Evolutionary conservation across 2,329 filamentous ascomycete species (phyloP), one percentile per base, ranked within the genome.

Genomic region (Monilinia fructigena): DNA sequence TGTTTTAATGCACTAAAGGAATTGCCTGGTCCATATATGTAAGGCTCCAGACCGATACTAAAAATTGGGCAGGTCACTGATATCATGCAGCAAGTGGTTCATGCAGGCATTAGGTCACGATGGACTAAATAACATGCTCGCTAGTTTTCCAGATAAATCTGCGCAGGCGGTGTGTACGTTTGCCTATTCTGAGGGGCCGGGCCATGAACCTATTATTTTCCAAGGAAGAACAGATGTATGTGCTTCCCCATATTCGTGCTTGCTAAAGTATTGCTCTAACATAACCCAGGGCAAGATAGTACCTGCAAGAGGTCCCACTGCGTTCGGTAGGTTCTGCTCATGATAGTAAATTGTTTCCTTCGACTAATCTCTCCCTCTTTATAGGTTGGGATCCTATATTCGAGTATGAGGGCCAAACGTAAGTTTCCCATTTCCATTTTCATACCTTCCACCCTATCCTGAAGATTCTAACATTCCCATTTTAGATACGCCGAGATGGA

Each of bases 331-430:
- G 87, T 79, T 50, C 7, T 55, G 23, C 18, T 65, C 40, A 14
- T 11, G 16, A 45, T 3, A 42, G 20, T 52, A 53, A 60, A 20
- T 56, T 28, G 50, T 31, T n/a, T 11, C 66, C 28, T 18, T 67
- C 28, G 31, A 55, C 55, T 56, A 68, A 58, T 42, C 35, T 18
- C 35, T 65, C 61, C 56, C 66, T 40, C 72, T 71, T 71, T 59
- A 96, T 70, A 96, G 93, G 94, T 55, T 99, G 95, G 95, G 95
- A 99, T 78, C 87, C 95, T 2, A 89, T 96, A 70, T 99, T 99
- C 74, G 95, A 99, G 80, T 94, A 96, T 72, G 85, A 96, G 70
- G 93, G 93, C 53, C 82, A 92, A 79, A 99, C 95, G 81, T 76
- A 71, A 60, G 48, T 23, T 18, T 50, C 56, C 59, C 47, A 42